Percentiles rank a stretch among this genome's conserved stretches.
Evolutionary conservation across 2,329 filamentous ascomycete genomes (phyloP).

Genomic region (Setomelanomma holmii): DNA sequence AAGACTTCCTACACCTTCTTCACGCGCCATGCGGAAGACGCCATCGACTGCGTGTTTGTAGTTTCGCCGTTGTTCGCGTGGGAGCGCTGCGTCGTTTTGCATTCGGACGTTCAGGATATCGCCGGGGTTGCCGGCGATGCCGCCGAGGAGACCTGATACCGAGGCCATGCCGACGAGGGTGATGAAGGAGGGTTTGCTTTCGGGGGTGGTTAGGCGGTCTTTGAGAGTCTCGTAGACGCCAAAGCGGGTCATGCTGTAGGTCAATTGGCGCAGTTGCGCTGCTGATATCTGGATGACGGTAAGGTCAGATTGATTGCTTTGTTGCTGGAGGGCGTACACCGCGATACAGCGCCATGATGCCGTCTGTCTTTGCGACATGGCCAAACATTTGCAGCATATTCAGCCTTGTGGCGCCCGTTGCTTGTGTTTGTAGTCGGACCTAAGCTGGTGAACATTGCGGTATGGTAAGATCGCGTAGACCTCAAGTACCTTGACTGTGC

Average conservation of each 20-base stretch:
- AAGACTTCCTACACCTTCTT: conserved; percentile 77
- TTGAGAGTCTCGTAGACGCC: conserved; percentile 97
- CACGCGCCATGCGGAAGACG: conserved; percentile 81
- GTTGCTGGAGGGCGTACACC: conserved; percentile 62
- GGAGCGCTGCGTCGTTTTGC: conserved; percentile 89
- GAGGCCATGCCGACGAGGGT: conserved; percentile 84
- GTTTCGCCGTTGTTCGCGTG: conserved; percentile 75
- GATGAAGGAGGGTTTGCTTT: conserved; percentile 68
- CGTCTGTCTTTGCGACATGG: conserved; percentile 79
- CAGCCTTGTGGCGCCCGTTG: conserved; percentile 69
- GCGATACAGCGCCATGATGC: conserved; percentile 81
- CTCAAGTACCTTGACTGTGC: conserved; percentile 53
- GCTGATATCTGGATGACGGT: conserved; percentile 72
- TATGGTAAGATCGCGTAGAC: not conserved
- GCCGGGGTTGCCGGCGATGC: conserved; percentile 89
- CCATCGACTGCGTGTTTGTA: conserved; percentile 91
- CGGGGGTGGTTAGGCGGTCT: conserved; percentile 64
- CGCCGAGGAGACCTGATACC: conserved; percentile 84
- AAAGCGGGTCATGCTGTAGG: conserved; percentile 96
- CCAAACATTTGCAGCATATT: conserved; percentile 86
- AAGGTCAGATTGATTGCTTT: not conserved
- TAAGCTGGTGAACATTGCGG: conserved; percentile 47
- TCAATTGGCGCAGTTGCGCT: conserved; percentile 86
- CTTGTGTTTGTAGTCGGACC: conserved; percentile 87
- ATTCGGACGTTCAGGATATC: conserved; percentile 98